Evolutionary conservation across 83 land plant species (phyloP).

Genomic region (Diphasiastrum complanatum): DNA sequence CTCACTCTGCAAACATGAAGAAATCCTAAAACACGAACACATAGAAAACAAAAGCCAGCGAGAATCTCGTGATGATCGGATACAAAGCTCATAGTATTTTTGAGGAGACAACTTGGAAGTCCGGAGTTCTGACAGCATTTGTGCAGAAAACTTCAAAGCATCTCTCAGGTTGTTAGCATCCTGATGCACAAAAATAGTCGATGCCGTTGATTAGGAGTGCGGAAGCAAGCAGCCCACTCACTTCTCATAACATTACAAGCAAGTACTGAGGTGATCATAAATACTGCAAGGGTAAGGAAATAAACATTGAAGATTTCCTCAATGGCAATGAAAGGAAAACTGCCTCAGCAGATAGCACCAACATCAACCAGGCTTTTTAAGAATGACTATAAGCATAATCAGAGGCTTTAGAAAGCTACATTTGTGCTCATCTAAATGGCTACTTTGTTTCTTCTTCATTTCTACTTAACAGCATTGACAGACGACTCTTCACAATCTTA

Average conservation of each 20-base stretch:
- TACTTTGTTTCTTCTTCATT: too few species aligned
- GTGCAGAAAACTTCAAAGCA: constrained; percentile 87
- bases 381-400: too few species aligned
- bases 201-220: neutral
- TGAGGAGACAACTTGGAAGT: constrained; percentile 91
- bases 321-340: too few species aligned
- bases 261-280: too few species aligned
- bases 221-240: neutral
- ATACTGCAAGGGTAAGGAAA: too few species aligned
- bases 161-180: constrained; percentile 84
- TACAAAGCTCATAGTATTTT: constrained; percentile 95
- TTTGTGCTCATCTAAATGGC: too few species aligned
- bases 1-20: neutral
- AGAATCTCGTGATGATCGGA: constrained; percentile 8
- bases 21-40: neutral
- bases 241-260: neutral
- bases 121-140: constrained; percentile 92
- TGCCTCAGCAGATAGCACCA: too few species aligned
- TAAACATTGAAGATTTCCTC: too few species aligned
- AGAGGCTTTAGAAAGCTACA: too few species aligned
- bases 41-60: neutral
- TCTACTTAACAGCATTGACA: too few species aligned
- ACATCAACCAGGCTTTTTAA: too few species aligned
- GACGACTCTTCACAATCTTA: too few species aligned
- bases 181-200: constrained; percentile 28